Percentiles rank a stretch among this genome's conserved stretches.
Conservation (phyloP, 139 green algal species). For the Nannochloris sp. region DNA sequence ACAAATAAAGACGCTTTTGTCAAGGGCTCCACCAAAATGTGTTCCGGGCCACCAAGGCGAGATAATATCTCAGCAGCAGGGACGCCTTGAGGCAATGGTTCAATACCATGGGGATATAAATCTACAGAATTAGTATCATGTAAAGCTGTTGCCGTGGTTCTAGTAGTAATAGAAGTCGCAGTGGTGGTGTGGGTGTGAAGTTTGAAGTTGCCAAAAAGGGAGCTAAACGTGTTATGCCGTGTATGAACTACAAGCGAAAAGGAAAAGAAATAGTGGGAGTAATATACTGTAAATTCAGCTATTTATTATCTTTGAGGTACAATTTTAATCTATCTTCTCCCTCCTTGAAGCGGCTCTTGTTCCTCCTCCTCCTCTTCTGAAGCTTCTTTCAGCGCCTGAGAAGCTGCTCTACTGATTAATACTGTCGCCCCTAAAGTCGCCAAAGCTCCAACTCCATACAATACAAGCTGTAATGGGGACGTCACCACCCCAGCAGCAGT, state of each 20-base stretch:
- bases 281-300: too few species aligned
- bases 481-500: slow-evolving; percentile 23
- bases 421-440: slow-evolving; percentile 50
- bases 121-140: too few species aligned
- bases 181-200: not conserved
- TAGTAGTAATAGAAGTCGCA: too few species aligned
- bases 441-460: slow-evolving; percentile 50
- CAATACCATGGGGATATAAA: slow-evolving; percentile 18
- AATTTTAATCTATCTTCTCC: not conserved
- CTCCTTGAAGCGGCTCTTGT: too few species aligned
- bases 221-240: not conserved
- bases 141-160: too few species aligned
- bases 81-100: not conserved
- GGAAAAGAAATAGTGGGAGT: too few species aligned
- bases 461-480: slow-evolving; percentile 18
- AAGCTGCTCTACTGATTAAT: slow-evolving; percentile 40
- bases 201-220: not conserved
- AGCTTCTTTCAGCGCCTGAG: slow-evolving; percentile 33
- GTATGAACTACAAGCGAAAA: too few species aligned
- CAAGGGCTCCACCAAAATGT: slow-evolving; percentile 1
- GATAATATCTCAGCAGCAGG: not conserved
- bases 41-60: not conserved
- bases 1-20: slow-evolving; percentile 37
- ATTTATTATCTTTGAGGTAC: too few species aligned
- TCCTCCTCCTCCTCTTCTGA: not conserved